A percentile compares a stretch with the other conserved stretches of the same genome.
phyloP scores from a whole-genome alignment of 2,329 filamentous ascomycete species.

The Ceratocystis albifundus region DNA sequence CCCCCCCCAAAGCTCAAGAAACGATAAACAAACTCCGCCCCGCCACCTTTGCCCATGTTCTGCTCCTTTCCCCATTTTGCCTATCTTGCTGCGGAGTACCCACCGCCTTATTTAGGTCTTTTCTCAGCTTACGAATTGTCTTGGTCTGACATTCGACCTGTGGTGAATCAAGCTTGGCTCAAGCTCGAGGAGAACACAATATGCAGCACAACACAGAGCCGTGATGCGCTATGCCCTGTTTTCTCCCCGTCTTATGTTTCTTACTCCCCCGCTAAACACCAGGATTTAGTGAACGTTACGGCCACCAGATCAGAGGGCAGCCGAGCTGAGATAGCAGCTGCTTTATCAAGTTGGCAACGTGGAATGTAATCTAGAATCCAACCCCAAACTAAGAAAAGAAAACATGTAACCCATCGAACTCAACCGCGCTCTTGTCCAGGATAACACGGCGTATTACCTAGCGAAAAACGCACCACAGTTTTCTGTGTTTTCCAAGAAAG shows the following conservation, averaged over 20 bases:
- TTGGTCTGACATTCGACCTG: background rate
- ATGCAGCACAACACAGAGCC: background rate
- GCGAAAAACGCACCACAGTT: too few relatives aligned
- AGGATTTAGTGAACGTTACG: background rate
- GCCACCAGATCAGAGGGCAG: background rate
- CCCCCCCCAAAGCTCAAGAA: background rate
- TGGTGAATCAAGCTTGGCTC: background rate
- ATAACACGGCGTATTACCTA: too few relatives aligned
- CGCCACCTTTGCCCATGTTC: background rate
- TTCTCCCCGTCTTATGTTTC: conserved; percentile 5
- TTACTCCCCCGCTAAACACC: background rate
- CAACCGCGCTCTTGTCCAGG: too few relatives aligned
- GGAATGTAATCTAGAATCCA: background rate
- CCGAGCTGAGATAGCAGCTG: background rate
- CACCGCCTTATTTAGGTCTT: background rate
- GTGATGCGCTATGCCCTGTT: background rate
- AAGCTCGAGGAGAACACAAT: background rate
- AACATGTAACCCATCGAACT: too few relatives aligned
- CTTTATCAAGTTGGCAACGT: background rate
- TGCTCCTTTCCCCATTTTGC: background rate
- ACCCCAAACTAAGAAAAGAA: too few relatives aligned
- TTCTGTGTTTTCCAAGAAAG: too few relatives aligned
- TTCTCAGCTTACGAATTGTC: background rate
- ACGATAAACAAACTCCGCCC: background rate
- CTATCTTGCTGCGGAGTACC: background rate